These are phyloP conservation scores for Gautieria morchelliformis DNA, from an alignment of 768 basidiomycete species.

Conservation along the genomic window DNA sequence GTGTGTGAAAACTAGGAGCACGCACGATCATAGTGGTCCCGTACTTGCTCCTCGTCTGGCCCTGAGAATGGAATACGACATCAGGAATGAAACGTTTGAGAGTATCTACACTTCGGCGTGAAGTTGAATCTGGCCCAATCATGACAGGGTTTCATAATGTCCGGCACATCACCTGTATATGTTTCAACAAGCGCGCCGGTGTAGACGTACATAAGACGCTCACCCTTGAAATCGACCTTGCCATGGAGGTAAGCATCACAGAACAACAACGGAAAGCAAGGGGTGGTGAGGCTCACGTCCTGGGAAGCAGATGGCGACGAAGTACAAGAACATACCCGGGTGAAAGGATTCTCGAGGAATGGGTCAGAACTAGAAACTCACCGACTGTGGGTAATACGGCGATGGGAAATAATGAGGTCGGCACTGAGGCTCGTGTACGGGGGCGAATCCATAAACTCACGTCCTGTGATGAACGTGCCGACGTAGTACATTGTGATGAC, in stretches of 20 bases:
- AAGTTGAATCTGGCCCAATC: constrained; percentile 93
- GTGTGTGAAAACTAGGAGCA: constrained; percentile 8
- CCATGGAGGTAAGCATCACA: constrained; percentile 96
- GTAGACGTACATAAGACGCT: constrained; percentile 14
- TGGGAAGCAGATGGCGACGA: too few species aligned
- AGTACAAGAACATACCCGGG: too few species aligned
- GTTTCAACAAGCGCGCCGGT: background rate
- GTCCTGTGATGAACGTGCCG: too few species aligned
- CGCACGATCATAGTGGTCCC: constrained; percentile 89
- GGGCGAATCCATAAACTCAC: too few species aligned
- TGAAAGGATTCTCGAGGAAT: too few species aligned
- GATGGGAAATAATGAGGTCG: too few species aligned
- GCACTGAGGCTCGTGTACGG: too few species aligned
- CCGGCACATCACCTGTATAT: constrained; percentile 78
- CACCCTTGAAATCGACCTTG: constrained; percentile 94
- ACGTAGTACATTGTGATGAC: too few species aligned
- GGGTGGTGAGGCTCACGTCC: too few species aligned
- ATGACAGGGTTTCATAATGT: constrained; percentile 87
- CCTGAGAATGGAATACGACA: constrained; percentile 81
- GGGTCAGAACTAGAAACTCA: too few species aligned
- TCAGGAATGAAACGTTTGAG: constrained; percentile 84
- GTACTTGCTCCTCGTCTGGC: constrained; percentile 94
- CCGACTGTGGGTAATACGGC: too few species aligned
- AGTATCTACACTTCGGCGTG: constrained; percentile 88
- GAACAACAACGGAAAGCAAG: too few species aligned